A percentile compares a stretch with the other conserved stretches of the same genome.
phyloP scores from a whole-genome alignment of 2,329 filamentous ascomycete species.

The Aspergillus sp. region DNA sequence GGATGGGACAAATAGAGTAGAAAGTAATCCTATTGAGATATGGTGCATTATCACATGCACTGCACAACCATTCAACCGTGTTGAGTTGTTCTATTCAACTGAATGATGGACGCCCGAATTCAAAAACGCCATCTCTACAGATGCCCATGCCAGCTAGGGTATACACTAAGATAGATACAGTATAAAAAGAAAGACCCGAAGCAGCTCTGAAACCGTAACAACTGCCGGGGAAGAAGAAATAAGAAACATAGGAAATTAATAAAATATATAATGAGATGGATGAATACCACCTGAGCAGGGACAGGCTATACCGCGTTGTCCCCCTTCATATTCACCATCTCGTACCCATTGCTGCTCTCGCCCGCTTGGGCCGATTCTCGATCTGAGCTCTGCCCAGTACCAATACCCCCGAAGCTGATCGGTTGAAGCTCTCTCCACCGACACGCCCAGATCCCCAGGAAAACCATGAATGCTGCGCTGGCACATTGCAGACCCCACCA shows the following conservation, averaged over 20 bases:
- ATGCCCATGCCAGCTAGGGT: slow-evolving; percentile 31
- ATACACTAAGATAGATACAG: slow-evolving; percentile 22
- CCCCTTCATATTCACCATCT: slow-evolving; percentile 36
- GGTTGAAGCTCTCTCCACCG: slow-evolving; percentile 85
- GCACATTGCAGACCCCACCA: slow-evolving; percentile 77
- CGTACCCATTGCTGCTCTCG: slow-evolving; percentile 29
- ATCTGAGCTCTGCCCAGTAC: slow-evolving; percentile 17
- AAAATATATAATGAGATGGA: not conserved
- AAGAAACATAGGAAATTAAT: slow-evolving; percentile 1
- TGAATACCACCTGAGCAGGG: not conserved
- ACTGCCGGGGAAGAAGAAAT: not conserved
- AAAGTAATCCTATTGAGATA: not conserved
- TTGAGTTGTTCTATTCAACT: not conserved
- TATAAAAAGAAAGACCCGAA: slow-evolving; percentile 2
- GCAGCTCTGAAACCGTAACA: not conserved
- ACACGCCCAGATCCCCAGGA: slow-evolving; percentile 84
- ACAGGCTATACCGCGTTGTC: slow-evolving; percentile 30
- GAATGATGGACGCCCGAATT: slow-evolving; percentile 6
- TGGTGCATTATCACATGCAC: not conserved
- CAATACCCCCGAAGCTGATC: slow-evolving; percentile 74
- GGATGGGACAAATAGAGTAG: not conserved
- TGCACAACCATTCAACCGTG: not conserved
- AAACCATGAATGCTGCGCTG: slow-evolving; percentile 64
- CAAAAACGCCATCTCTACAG: slow-evolving; percentile 34
- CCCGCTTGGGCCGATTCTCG: slow-evolving; percentile 7